A percentile compares a stretch with the other conserved stretches of the same genome.
phyloP scores from a whole-genome alignment of 306 rosid genomes.

The Oemleria cerasiformis region DNA sequence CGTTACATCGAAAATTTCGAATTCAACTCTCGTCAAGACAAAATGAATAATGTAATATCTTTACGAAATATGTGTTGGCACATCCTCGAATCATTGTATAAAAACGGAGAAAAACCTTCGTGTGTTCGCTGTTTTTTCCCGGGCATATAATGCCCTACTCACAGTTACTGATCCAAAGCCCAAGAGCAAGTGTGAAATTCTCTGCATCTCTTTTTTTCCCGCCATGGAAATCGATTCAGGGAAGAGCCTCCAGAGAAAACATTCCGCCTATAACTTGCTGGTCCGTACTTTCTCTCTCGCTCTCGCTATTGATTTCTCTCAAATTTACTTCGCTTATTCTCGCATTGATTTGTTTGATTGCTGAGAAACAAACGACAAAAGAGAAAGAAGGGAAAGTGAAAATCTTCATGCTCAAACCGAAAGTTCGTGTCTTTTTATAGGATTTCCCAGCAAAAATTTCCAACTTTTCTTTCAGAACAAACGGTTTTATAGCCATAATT shows the following conservation, averaged over 20 bases:
- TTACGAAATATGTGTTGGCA: too few species aligned
- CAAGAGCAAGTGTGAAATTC: background rate
- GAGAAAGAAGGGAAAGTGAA: background rate
- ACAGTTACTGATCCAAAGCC: background rate
- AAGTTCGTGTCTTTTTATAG: background rate
- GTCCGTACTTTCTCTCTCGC: constrained; percentile 30
- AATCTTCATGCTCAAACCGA: constrained; percentile 1
- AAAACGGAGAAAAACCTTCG: too few species aligned
- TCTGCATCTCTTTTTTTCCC: constrained; percentile 35
- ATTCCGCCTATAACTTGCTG: constrained; percentile 41
- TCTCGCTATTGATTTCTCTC: background rate
- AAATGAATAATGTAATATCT: too few species aligned
- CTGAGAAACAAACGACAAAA: constrained; percentile 12
- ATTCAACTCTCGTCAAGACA: too few species aligned
- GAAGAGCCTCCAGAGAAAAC: constrained; percentile 47
- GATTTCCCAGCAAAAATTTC: background rate
- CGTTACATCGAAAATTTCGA: too few species aligned
- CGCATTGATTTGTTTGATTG: constrained; percentile 14
- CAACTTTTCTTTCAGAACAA: background rate
- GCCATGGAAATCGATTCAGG: constrained; percentile 70
- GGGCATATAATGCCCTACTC: background rate
- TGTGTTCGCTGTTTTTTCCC: background rate
- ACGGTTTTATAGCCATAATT: background rate
- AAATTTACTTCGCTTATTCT: background rate
- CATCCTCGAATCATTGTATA: too few species aligned